Conservation (phyloP, 1,284 basidiomycete species). For the Xanthoconium separans region DNA sequence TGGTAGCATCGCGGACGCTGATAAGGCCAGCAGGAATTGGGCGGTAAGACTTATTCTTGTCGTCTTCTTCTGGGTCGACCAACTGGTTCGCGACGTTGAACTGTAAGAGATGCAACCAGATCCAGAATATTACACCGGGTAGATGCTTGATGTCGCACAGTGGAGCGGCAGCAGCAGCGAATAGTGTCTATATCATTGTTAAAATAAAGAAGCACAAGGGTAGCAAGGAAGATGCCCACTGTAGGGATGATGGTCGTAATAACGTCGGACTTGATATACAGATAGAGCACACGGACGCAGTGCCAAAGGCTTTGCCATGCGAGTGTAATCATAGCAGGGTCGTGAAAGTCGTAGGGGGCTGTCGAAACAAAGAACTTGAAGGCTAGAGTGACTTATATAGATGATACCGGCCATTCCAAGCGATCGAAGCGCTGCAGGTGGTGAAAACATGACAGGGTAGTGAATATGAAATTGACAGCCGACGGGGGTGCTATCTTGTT, state of each 20-base stretch:
- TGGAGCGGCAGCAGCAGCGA: constrained; percentile 37
- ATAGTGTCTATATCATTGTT: constrained; percentile 33
- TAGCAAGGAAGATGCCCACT: constrained; percentile 22
- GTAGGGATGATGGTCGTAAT: constrained; percentile 41
- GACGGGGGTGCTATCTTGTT: background rate
- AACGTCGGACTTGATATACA: constrained; percentile 43
- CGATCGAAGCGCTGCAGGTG: constrained; percentile 5
- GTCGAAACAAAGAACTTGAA: background rate
- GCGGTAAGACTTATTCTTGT: constrained; percentile 40
- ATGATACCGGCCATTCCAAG: constrained; percentile 1
- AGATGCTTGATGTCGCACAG: constrained; percentile 23
- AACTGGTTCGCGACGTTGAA: constrained; percentile 47
- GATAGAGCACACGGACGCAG: constrained; percentile 21
- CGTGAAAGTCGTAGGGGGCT: constrained; percentile 22
- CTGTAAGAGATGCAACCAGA: constrained; percentile 45
- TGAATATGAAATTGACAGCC: constrained; percentile 10
- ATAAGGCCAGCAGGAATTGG: constrained; percentile 43
- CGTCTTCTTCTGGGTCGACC: constrained; percentile 39
- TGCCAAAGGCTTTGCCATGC: constrained; percentile 10
- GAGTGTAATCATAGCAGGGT: constrained; percentile 20
- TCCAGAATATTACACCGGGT: constrained; percentile 38
- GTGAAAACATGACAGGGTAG: constrained; percentile 11
- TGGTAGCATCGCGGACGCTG: constrained; percentile 30
- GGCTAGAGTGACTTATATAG: constrained; percentile 22
- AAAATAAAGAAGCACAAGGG: constrained; percentile 1